Evolutionary conservation across 2,329 filamentous ascomycete species (phyloP).

Genomic region (Ceratocystis ficicola): DNA sequence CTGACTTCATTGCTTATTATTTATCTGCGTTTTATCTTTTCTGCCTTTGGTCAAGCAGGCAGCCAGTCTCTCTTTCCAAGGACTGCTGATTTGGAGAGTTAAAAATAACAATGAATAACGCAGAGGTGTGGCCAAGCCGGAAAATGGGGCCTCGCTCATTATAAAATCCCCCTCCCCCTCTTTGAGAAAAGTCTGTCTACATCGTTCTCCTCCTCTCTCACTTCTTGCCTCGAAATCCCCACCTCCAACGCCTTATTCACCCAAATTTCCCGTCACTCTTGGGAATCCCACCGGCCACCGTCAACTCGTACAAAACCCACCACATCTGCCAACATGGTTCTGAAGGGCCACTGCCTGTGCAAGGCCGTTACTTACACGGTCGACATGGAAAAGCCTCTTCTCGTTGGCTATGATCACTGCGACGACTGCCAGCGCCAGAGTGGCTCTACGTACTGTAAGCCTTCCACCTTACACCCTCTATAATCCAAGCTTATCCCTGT

Average conservation of each 20-base stretch:
- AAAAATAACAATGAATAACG: neutral
- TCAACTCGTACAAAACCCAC: neutral
- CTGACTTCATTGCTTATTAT: neutral
- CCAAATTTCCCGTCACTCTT: neutral
- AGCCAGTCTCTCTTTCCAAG: neutral
- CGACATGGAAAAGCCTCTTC: conserved; percentile 39
- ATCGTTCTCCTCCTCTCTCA: conserved; percentile 1
- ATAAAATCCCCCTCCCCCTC: conserved; percentile 15
- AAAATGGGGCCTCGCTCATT: conserved; percentile 12
- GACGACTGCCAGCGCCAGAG: conserved; percentile 61
- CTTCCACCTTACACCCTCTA: neutral
- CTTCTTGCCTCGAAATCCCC: neutral
- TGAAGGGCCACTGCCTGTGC: conserved; percentile 59
- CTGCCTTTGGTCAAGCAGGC: neutral
- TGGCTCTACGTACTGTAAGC: conserved; percentile 55
- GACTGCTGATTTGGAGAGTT: neutral
- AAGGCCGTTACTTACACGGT: conserved; percentile 57
- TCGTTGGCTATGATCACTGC: conserved; percentile 58
- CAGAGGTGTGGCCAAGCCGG: neutral
- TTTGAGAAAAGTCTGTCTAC: neutral
- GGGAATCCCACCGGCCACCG: neutral
- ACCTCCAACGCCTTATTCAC: neutral
- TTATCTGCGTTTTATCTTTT: neutral
- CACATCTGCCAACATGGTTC: conserved; percentile 40
- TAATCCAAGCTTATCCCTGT: neutral